A percentile compares a stretch with the other conserved stretches of the same genome.
phyloP scores from a whole-genome alignment of 495 filamentous ascomycete genomes.

The Copromyces sp. region DNA sequence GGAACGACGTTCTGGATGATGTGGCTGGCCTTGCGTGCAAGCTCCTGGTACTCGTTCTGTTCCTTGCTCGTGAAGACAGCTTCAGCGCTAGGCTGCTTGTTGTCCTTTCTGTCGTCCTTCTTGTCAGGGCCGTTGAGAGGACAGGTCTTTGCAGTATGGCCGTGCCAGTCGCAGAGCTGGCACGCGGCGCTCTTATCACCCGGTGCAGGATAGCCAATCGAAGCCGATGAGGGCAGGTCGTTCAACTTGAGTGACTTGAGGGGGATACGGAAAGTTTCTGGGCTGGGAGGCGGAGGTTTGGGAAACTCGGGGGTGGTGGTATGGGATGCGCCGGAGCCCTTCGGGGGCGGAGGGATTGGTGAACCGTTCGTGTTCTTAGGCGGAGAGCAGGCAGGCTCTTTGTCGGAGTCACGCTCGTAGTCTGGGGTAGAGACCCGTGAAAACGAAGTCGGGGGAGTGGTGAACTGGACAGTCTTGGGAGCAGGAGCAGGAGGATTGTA shows the following conservation, averaged over 20 bases:
- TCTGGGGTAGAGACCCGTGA: not conserved
- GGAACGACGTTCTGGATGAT: constrained; percentile 2
- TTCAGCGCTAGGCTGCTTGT: not conserved
- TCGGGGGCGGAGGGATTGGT: not conserved
- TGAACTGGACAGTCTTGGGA: not conserved
- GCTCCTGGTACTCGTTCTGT: constrained; percentile 3
- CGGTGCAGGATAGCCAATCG: not conserved
- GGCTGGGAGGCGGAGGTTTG: not conserved
- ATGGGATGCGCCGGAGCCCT: not conserved
- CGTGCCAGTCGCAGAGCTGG: not conserved
- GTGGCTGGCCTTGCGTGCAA: constrained; percentile 1
- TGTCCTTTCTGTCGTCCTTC: not conserved
- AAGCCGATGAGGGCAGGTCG: not conserved
- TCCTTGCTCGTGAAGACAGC: not conserved
- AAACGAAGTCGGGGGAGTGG: not conserved
- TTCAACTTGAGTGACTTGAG: not conserved
- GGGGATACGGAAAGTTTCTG: not conserved
- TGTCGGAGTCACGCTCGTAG: not conserved
- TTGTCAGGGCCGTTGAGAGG: not conserved
- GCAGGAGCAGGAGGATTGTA: not conserved
- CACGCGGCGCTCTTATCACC: not conserved
- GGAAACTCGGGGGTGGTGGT: not conserved
- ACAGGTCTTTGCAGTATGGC: not conserved
- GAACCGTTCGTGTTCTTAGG: not conserved
- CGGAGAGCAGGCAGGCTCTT: not conserved